These are phyloP conservation scores for Mortierella sp. DNA, from an alignment of 371 early-diverging fungal species.

Conservation along the genomic window DNA sequence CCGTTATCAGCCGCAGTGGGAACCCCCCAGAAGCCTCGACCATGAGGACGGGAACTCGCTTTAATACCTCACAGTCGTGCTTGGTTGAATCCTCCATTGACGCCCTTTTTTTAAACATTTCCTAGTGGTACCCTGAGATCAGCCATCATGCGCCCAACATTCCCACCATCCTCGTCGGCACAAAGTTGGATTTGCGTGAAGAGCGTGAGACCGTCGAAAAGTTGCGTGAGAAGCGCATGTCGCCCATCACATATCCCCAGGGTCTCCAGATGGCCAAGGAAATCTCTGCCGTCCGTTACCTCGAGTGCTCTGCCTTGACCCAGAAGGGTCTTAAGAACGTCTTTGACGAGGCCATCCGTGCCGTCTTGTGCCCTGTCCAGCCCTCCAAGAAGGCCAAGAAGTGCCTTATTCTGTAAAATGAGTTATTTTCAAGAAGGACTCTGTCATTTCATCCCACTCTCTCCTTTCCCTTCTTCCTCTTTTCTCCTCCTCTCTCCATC, in stretches of 20 bases:
- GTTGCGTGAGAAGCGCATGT: constrained; percentile 87
- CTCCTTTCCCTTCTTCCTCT: too few relatives aligned
- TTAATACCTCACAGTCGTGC: too few relatives aligned
- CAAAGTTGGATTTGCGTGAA: constrained; percentile 98
- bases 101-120: too few relatives aligned
- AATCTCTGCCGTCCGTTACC: constrained; percentile 91
- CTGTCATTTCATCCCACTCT: too few relatives aligned
- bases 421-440: too few relatives aligned
- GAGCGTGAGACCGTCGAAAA: constrained; percentile 90
- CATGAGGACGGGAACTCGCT: too few relatives aligned
- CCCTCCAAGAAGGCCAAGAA: constrained; percentile 71
- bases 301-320: constrained; percentile 99
- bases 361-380: constrained; percentile 83
- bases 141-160: constrained; percentile 94
- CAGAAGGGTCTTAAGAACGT: constrained; percentile 98
- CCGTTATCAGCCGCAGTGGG: too few relatives aligned
- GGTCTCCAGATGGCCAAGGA: constrained; percentile 93
- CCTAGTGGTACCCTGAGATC: constrained; percentile 95
- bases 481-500: too few relatives aligned
- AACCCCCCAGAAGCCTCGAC: too few relatives aligned
- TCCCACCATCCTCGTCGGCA: constrained; percentile 98
- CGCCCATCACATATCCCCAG: constrained; percentile 91
- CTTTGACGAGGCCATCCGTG: constrained; percentile 98
- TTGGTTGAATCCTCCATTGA: too few relatives aligned
- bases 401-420: constrained; percentile 74